Conservation (phyloP, 306 rosid genomes). For the Citrullus amarus region DNA sequence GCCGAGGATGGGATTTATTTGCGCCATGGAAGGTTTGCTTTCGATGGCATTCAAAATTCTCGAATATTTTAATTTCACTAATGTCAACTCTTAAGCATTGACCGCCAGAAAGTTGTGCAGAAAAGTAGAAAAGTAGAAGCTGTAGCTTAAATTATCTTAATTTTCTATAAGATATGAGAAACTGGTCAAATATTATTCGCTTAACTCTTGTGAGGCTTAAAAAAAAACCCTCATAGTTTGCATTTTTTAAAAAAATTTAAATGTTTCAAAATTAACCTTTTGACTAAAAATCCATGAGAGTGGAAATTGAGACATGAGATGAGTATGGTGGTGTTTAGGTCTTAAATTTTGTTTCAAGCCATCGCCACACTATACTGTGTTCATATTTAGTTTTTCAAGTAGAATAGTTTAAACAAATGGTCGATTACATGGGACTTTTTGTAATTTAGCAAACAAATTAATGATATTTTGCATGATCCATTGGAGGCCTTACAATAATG, state of each 20-base stretch:
- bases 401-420: too few species aligned
- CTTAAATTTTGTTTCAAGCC: too few species aligned
- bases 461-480: neutral
- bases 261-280: neutral
- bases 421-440: too few species aligned
- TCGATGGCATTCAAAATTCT: neutral
- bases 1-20: conserved; percentile 75
- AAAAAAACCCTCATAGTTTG: too few species aligned
- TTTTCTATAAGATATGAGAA: neutral
- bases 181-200: neutral
- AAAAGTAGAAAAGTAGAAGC: neutral
- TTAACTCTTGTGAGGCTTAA: too few species aligned
- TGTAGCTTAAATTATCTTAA: neutral
- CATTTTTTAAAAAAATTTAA: too few species aligned
- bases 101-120: neutral
- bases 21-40: conserved; percentile 89
- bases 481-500: neutral
- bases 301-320: neutral
- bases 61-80: neutral
- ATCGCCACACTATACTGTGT: too few species aligned
- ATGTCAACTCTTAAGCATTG: neutral
- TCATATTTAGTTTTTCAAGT: too few species aligned
- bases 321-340: too few species aligned
- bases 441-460: too few species aligned
- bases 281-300: neutral